Evolutionary conservation across 345 rosid species (phyloP), one percentile per base, ranked within the genome.

Genomic region (Cardamine resedifolia): DNA sequence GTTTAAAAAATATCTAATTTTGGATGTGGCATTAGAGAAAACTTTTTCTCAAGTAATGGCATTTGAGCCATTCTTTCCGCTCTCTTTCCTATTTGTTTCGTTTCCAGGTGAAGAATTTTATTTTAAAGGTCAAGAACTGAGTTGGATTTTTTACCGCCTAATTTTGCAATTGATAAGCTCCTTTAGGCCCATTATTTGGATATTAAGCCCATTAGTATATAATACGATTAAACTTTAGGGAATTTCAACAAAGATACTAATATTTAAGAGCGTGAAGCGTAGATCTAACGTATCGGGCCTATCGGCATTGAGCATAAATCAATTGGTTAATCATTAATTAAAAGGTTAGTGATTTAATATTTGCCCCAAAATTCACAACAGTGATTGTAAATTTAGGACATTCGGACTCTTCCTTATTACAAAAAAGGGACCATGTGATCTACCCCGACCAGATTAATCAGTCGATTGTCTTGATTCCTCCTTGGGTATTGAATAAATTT

Each of bases 401-500:
- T 21, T 33, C 20, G 5, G 58, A 14, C n/a, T 36, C 58, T 6
- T 38, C 31, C 34, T 60, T 21, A 60, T 39, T 1, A 61, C 21
- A 23, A 15, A 24, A 23, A 55, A 33, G 38, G 39, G n/a, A 16
- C 12, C 16, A 27, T 16, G 11, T 5, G 70, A 64, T 4, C 7
- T 31, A 20, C 3, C 7, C 44, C 44, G 72, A 56, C 64, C 30
- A 44, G 56, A 44, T 68, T 57, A 57, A 30, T 57, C 34, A 30
- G 16, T 57, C 16, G 31, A 5, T 43, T 56, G 64, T 68, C 56
- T 68, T 56, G n/a, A 57, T 58, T 69, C 47, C 21, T 45, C 57
- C 12, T 44, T 31, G 5, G 57, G 56, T 68, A 68, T 30, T 30
- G 10, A 18, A 23, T 58, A 45, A 70, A 26, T 24, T 30, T 57